Conservation (phyloP, 208 protist species). For the Acanthamoeba healyi region DNA sequence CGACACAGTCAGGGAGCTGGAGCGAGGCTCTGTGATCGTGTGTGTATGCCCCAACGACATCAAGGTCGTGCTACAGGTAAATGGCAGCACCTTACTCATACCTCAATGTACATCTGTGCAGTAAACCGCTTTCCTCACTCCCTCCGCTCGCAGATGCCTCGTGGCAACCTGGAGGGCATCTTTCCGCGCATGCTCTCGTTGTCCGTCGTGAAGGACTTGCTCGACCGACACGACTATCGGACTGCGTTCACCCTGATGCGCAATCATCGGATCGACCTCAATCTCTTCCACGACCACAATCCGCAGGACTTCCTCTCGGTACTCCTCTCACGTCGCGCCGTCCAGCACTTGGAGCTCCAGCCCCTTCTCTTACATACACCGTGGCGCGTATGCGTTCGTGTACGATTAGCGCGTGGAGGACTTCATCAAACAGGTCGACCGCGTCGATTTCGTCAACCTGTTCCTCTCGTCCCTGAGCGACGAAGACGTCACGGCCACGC, state of each 20-base stretch:
- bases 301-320: constrained; percentile 79
- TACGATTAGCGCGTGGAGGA: constrained; percentile 69
- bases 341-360: not conserved
- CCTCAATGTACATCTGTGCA: not conserved
- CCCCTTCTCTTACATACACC: not conserved
- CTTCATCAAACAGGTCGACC: constrained; percentile 83
- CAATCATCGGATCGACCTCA: constrained; percentile 86
- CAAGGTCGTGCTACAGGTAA: constrained; percentile 78
- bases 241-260: constrained; percentile 81
- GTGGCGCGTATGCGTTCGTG: not conserved
- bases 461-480: constrained; percentile 81
- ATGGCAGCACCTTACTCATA: not conserved
- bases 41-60: constrained; percentile 74
- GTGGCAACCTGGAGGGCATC: constrained; percentile 88
- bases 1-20: constrained; percentile 78
- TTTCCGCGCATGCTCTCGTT: constrained; percentile 83
- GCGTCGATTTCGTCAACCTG: constrained; percentile 83
- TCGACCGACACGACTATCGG: constrained; percentile 77
- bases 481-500: constrained; percentile 80
- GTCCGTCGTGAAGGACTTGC: constrained; percentile 69
- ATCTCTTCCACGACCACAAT: constrained; percentile 86
- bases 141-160: constrained; percentile 83
- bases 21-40: constrained; percentile 85
- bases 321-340: not conserved
- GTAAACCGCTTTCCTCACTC: no score